phyloP scores from a whole-genome alignment of 2,329 filamentous ascomycete genomes.

The Endocalyx cinctus region DNA sequence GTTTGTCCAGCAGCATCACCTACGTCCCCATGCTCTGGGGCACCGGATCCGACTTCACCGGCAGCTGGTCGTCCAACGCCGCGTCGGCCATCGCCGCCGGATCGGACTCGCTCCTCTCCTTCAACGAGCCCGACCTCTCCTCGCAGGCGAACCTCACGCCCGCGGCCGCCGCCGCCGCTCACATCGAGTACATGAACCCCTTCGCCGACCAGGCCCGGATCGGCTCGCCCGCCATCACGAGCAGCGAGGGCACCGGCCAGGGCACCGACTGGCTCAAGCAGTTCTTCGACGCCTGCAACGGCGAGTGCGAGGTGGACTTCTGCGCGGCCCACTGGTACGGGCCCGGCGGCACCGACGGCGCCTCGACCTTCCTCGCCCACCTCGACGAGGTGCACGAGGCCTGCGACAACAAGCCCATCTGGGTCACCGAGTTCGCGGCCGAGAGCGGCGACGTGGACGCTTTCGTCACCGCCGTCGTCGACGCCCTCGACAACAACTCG shows the following conservation, averaged over 20 bases:
- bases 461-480: constrained; percentile 48
- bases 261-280: constrained; percentile 53
- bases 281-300: constrained; percentile 49
- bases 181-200: constrained; percentile 51
- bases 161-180: constrained; percentile 45
- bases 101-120: constrained; percentile 55
- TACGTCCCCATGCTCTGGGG: constrained; percentile 69
- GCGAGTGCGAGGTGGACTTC: constrained; percentile 53
- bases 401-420: constrained; percentile 49
- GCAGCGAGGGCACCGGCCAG: constrained; percentile 44
- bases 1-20: constrained; percentile 38
- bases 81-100: constrained; percentile 48
- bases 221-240: constrained; percentile 57
- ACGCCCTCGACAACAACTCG: constrained; percentile 42
- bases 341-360: constrained; percentile 32
- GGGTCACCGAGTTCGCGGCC: constrained; percentile 62
- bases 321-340: constrained; percentile 63
- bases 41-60: constrained; percentile 35
- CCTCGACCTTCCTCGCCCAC: constrained; percentile 50
- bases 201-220: constrained; percentile 51
- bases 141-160: constrained; percentile 56
- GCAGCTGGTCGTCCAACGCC: constrained; percentile 47
- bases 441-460: constrained; percentile 36
- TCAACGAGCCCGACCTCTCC: constrained; percentile 66
- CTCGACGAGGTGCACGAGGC: constrained; percentile 40